Evolutionary conservation across 1,284 basidiomycete species (phyloP).

Genomic region (Cutaneotrichosporon cutaneum): DNA sequence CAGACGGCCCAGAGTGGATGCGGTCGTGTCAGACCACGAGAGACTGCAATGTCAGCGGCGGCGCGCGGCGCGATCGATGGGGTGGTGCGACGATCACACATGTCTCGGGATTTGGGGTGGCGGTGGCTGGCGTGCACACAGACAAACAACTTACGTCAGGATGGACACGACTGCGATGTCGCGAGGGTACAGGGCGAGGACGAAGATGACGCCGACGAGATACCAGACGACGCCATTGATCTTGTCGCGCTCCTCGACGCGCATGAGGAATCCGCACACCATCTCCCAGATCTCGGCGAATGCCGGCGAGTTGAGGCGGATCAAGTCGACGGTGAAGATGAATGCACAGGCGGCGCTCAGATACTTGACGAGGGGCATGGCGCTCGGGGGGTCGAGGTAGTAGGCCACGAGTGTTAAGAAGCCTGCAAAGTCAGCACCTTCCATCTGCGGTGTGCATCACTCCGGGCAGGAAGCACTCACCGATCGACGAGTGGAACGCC

Average conservation of each 20-base stretch:
- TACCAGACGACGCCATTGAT: constrained; percentile 95
- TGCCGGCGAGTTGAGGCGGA: constrained; percentile 67
- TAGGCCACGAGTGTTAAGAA: constrained; percentile 77
- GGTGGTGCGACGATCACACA: neutral
- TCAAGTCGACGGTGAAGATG: constrained; percentile 72
- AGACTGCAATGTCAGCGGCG: constrained; percentile 59
- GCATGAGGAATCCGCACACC: constrained; percentile 83
- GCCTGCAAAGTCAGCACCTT: constrained; percentile 57
- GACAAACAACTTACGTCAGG: constrained; percentile 65
- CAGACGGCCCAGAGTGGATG: constrained; percentile 86
- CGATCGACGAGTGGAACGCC: constrained; percentile 83
- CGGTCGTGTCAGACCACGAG: constrained; percentile 95
- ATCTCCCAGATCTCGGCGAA: constrained; percentile 78
- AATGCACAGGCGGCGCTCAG: constrained; percentile 68
- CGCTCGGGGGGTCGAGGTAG: constrained; percentile 48
- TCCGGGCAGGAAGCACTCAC: constrained; percentile 56
- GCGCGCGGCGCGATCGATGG: neutral
- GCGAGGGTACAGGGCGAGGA: constrained; percentile 73
- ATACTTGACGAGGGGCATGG: constrained; percentile 61
- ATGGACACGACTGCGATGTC: constrained; percentile 86
- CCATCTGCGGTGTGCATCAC: neutral
- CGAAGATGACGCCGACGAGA: constrained; percentile 82
- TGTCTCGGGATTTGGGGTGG: neutral
- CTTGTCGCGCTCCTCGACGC: constrained; percentile 80
- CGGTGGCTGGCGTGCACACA: neutral